Percentiles rank a stretch among this genome's conserved stretches.
phyloP scores from a whole-genome alignment of 2,329 filamentous ascomycete genomes.

The Claviceps spartinae region DNA sequence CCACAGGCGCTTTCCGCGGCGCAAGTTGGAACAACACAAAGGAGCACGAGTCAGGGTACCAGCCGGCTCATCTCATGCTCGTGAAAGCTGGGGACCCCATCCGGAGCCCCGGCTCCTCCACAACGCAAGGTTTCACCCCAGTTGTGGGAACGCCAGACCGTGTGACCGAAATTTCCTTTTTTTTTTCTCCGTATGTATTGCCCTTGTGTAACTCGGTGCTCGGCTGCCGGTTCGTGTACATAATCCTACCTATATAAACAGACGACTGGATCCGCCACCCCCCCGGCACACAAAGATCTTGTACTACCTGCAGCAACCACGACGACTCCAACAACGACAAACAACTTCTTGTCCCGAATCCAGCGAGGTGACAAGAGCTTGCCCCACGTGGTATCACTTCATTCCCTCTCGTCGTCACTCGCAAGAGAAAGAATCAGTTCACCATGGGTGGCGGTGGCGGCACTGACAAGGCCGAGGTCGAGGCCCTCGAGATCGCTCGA shows the following conservation, averaged over 20 bases:
- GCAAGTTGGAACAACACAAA: not conserved
- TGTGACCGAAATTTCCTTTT: not conserved
- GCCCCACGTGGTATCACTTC: not conserved
- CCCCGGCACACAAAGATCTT: not conserved
- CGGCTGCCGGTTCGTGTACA: too few species aligned
- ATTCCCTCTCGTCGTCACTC: not conserved
- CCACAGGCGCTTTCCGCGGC: not conserved
- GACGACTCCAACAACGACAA: too few species aligned
- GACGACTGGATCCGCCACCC: not conserved
- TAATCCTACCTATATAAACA: not conserved
- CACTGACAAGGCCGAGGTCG: slow-evolving; percentile 16
- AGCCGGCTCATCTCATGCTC: not conserved
- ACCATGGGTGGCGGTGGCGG: slow-evolving; percentile 4
- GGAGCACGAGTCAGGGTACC: not conserved
- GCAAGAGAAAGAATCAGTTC: not conserved
- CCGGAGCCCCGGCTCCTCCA: slow-evolving; percentile 5
- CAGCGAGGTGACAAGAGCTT: not conserved
- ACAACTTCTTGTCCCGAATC: too few species aligned
- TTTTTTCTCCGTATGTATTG: not conserved
- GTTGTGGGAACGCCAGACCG: not conserved
- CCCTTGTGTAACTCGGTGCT: too few species aligned
- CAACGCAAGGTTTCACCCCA: not conserved
- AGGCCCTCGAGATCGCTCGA: slow-evolving; percentile 24
- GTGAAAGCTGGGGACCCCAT: slow-evolving; percentile 2
- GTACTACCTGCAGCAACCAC: not conserved